Conservation (phyloP, 257 asterid genomes). For the Solanum verrucosum region DNA sequence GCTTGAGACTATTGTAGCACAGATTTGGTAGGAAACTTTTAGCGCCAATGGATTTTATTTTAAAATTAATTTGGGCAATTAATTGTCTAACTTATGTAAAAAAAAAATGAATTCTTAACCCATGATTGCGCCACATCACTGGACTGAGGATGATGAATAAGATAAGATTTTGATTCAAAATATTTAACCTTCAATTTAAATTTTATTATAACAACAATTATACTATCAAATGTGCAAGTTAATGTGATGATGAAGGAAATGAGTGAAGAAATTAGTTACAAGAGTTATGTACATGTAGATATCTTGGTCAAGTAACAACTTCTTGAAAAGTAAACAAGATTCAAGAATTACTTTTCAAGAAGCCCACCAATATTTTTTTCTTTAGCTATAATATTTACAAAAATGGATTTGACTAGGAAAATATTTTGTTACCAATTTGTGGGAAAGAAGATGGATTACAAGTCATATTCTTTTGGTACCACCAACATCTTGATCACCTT, state of each 20-base stretch:
- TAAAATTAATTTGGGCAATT: too few species aligned
- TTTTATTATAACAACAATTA: not conserved
- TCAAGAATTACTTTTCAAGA: slow-evolving; percentile 21
- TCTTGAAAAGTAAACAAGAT: slow-evolving; percentile 56
- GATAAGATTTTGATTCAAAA: too few species aligned
- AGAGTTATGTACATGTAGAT: slow-evolving; percentile 77
- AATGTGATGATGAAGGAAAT: not conserved
- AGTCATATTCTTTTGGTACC: not conserved
- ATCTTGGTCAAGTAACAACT: slow-evolving; percentile 59
- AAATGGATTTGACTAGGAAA: slow-evolving; percentile 33
- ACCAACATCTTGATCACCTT: too few species aligned
- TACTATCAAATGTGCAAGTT: not conserved
- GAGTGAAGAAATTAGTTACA: not conserved
- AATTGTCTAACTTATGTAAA: too few species aligned
- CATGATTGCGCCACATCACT: too few species aligned
- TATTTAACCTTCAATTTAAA: too few species aligned
- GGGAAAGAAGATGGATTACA: not conserved
- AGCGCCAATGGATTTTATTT: too few species aligned
- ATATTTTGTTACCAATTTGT: slow-evolving; percentile 56
- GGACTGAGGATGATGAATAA: too few species aligned
- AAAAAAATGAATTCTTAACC: too few species aligned
- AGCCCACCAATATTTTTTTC: slow-evolving; percentile 19
- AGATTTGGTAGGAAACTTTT: too few species aligned
- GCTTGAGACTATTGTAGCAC: too few species aligned
- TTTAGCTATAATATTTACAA: not conserved